Conservation (phyloP, 345 rosid genomes). For the Aquilaria malaccensis region DNA sequence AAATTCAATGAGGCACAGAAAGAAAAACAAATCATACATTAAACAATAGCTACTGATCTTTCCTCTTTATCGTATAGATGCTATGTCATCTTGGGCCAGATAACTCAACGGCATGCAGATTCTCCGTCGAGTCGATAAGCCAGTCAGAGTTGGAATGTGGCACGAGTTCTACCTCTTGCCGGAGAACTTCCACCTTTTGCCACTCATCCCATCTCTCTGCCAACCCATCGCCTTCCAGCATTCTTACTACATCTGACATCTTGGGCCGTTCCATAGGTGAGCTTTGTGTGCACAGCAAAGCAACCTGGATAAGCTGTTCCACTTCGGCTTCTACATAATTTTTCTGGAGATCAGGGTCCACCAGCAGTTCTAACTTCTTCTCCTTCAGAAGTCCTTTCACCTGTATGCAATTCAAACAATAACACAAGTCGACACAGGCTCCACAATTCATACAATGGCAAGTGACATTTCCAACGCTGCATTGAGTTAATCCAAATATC, state of each 20-base stretch:
- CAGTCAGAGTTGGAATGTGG: conserved; percentile 70
- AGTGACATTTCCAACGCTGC: neutral
- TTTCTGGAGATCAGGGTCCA: conserved; percentile 76
- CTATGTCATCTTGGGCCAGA: conserved; percentile 72
- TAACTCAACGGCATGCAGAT: conserved; percentile 78
- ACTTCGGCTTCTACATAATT: conserved; percentile 65
- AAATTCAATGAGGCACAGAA: neutral
- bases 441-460: neutral
- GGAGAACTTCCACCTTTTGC: conserved; percentile 77
- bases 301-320: conserved; percentile 83
- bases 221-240: conserved; percentile 88
- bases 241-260: conserved; percentile 86
- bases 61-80: conserved; percentile 20
- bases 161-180: conserved; percentile 62
- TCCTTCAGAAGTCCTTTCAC: conserved; percentile 87
- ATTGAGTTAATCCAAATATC: no score
- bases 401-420: conserved; percentile 19
- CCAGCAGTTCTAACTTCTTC: conserved; percentile 80
- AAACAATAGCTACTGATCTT: conserved; percentile 12
- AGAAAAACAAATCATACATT: neutral
- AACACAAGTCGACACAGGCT: no score
- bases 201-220: conserved; percentile 90
- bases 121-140: conserved; percentile 79
- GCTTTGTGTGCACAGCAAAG: conserved; percentile 80
- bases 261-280: conserved; percentile 80